Percentiles rank a stretch among this genome's conserved stretches.
Conservation (phyloP, 371 early-diverging fungal genomes). For the Blastocladiella emersonii region DNA sequence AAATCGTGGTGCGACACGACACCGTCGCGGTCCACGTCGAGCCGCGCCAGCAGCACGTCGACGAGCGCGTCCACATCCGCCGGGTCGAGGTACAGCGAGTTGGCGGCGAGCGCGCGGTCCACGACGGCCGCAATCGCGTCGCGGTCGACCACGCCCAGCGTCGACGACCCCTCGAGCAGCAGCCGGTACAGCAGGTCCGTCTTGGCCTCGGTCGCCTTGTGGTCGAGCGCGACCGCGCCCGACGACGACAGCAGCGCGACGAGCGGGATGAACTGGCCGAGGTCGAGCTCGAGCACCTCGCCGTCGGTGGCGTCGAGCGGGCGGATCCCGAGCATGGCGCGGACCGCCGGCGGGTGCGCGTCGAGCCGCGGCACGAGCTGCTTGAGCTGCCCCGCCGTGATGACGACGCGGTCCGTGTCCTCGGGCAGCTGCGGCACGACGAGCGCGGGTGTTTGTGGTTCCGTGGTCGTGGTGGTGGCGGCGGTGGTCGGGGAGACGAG, state of each 20-base stretch:
- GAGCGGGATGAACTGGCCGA: not conserved
- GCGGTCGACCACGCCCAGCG: not conserved
- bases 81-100: not conserved
- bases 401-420: not conserved
- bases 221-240: not conserved
- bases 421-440: no score
- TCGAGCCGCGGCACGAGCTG: not conserved
- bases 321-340: not conserved
- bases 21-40: conserved; percentile 4
- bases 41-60: not conserved
- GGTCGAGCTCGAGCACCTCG: not conserved
- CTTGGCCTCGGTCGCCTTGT: no score
- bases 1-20: conserved; percentile 2
- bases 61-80: not conserved
- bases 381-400: not conserved
- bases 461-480: no score
- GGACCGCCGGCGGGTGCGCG: not conserved
- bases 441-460: no score
- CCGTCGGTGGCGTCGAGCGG: not conserved
- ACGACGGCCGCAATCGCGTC: not conserved
- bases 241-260: not conserved
- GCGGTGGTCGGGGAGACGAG: no score
- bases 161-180: not conserved
- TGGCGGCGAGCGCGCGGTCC: not conserved
- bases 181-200: not conserved